These are phyloP conservation scores for Striga asiatica DNA, from an alignment of 257 asterid genomes.

Conservation along the genomic window DNA sequence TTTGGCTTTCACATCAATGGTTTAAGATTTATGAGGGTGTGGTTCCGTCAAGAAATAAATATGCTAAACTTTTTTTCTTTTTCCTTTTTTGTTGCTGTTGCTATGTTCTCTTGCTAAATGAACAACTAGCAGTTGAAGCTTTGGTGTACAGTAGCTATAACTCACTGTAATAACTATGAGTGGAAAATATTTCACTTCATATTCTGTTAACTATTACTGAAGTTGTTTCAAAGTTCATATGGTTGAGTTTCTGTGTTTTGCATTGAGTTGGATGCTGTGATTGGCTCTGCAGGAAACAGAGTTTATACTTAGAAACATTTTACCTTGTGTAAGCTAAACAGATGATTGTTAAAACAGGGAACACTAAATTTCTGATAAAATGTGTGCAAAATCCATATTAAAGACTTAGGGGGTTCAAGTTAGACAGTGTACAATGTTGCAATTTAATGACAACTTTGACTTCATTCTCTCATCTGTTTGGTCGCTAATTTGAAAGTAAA, in stretches of 20 bases:
- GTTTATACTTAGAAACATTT: neutral
- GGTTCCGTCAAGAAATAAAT: neutral
- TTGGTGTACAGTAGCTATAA: neutral
- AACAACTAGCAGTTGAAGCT: neutral
- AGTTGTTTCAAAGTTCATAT: neutral
- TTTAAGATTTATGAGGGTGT: neutral
- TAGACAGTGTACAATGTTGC: neutral
- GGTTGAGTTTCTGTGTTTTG: neutral
- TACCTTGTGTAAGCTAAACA: neutral
- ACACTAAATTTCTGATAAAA: neutral
- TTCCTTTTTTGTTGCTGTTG: neutral
- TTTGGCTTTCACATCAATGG: neutral
- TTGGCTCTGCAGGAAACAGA: neutral
- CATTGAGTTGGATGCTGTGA: neutral
- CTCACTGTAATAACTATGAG: conserved; percentile 2
- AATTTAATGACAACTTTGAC: conserved; percentile 1
- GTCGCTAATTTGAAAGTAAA: conserved; percentile 11
- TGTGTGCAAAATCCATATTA: neutral
- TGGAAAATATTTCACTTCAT: neutral
- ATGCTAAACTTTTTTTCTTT: neutral
- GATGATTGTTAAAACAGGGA: neutral
- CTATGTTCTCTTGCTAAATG: neutral
- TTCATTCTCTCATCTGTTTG: conserved; percentile 8
- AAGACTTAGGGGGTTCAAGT: neutral
- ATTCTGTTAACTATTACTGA: neutral